Conservation (phyloP, 176 grass and related monocot genomes). For the Zoysia pacifica region DNA sequence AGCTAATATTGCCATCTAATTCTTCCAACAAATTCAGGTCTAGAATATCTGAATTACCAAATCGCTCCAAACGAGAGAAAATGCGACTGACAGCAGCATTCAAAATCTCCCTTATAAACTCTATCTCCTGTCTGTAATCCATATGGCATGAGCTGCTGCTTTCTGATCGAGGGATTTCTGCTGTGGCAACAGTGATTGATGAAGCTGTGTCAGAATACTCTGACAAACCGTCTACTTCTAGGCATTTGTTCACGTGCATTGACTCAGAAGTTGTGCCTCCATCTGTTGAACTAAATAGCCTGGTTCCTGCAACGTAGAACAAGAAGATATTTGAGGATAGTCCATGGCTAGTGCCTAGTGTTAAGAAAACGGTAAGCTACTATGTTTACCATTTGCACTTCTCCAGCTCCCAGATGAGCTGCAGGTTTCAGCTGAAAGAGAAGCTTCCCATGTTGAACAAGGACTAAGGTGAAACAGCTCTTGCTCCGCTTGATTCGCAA, state of each 20-base stretch:
- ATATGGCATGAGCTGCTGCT: slow-evolving; percentile 53
- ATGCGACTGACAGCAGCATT: slow-evolving; percentile 29
- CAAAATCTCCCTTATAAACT: slow-evolving; percentile 74
- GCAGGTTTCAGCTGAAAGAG: slow-evolving; percentile 82
- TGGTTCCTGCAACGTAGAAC: slow-evolving; percentile 51
- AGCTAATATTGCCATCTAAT: slow-evolving; percentile 44
- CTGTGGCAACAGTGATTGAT: slow-evolving; percentile 50
- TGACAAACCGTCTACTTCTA: slow-evolving; percentile 49
- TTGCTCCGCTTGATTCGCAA: slow-evolving; percentile 38
- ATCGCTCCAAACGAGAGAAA: slow-evolving; percentile 43
- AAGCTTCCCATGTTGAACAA: slow-evolving; percentile 57
- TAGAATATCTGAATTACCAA: slow-evolving; percentile 40
- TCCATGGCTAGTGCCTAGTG: not conserved
- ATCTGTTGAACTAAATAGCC: slow-evolving; percentile 51
- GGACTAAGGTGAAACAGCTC: slow-evolving; percentile 50
- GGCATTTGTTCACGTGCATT: slow-evolving; percentile 46
- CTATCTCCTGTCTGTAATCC: slow-evolving; percentile 55
- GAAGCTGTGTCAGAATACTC: slow-evolving; percentile 67
- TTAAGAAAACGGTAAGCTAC: slow-evolving; percentile 17
- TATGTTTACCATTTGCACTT: slow-evolving; percentile 65
- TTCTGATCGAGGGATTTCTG: slow-evolving; percentile 56
- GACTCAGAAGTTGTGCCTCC: slow-evolving; percentile 45
- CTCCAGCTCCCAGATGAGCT: slow-evolving; percentile 79
- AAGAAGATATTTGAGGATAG: slow-evolving; percentile 28
- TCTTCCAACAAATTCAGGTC: slow-evolving; percentile 58